Conservation (phyloP, 192 early-diverging fungal genomes). For the Chytriomyces confervae region DNA sequence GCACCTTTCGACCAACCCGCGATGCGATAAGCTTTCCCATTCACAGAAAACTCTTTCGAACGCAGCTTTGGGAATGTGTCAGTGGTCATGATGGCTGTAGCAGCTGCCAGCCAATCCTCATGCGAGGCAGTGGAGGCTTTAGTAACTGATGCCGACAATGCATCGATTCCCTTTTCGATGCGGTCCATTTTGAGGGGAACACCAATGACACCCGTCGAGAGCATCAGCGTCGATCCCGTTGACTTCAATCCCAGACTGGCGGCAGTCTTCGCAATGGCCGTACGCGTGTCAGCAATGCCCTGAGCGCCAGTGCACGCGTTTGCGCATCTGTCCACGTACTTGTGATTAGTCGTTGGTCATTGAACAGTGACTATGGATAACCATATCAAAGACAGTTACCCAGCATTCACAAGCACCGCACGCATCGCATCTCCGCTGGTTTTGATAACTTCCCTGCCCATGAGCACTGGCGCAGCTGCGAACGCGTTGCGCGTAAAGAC, state of each 20-base stretch:
- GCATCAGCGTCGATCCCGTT: conserved; percentile 64
- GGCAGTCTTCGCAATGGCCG: conserved; percentile 69
- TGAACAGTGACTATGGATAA: too few species aligned
- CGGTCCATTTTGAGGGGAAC: conserved; percentile 85
- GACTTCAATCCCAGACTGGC: conserved; percentile 48
- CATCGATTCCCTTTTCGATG: conserved; percentile 71
- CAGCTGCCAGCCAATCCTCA: conserved; percentile 79
- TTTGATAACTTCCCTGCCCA: conserved; percentile 67
- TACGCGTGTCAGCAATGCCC: conserved; percentile 79
- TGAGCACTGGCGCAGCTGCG: conserved; percentile 85
- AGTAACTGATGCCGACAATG: conserved; percentile 46
- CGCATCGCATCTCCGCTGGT: conserved; percentile 5
- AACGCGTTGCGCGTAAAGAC: conserved; percentile 95
- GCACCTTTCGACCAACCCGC: conserved; percentile 97
- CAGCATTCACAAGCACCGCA: conserved; percentile 4
- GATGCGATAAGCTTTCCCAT: conserved; percentile 68
- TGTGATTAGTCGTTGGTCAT: not conserved
- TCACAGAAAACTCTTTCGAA: conserved; percentile 21
- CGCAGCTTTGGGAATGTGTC: conserved; percentile 95
- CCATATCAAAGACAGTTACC: not conserved
- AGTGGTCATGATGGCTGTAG: conserved; percentile 94
- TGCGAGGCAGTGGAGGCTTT: conserved; percentile 44
- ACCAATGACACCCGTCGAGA: conserved; percentile 99
- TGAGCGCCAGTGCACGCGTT: conserved; percentile 93
- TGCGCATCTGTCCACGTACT: conserved; percentile 71